phyloP scores from a whole-genome alignment of 208 protist genomes.

The Novymonas esmeraldas region DNA sequence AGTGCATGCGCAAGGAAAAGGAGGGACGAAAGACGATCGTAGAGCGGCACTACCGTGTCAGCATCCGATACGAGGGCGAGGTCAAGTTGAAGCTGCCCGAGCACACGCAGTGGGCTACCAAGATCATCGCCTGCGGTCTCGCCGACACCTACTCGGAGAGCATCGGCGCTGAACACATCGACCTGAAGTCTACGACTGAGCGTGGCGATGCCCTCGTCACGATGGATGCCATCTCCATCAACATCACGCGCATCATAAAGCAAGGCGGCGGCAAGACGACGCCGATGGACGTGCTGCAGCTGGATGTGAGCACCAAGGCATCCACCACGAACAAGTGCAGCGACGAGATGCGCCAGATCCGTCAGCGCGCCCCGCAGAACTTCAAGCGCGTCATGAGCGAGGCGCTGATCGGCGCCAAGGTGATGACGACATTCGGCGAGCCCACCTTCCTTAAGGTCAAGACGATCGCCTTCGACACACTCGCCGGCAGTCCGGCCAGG shows the following conservation, averaged over 20 bases:
- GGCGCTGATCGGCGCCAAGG: slow-evolving; percentile 16
- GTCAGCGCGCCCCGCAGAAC: slow-evolving; percentile 1
- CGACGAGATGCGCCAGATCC: slow-evolving; percentile 13
- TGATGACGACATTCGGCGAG: slow-evolving; percentile 29
- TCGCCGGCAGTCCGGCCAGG: slow-evolving; percentile 17
- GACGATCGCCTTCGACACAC: slow-evolving; percentile 20
- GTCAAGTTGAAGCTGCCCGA: slow-evolving; percentile 25
- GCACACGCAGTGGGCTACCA: slow-evolving; percentile 27
- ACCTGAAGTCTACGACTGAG: slow-evolving; percentile 20
- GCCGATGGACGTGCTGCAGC: slow-evolving; percentile 36
- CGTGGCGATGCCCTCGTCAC: slow-evolving; percentile 24
- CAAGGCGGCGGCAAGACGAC: not conserved
- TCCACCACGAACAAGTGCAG: slow-evolving; percentile 17
- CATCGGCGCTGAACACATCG: slow-evolving; percentile 26
- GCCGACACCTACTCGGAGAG: slow-evolving; percentile 23
- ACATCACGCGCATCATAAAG: slow-evolving; percentile 27
- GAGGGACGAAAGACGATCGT: slow-evolving; percentile 11
- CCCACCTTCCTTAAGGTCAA: slow-evolving; percentile 37
- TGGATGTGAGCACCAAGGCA: slow-evolving; percentile 34
- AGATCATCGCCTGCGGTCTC: slow-evolving; percentile 27
- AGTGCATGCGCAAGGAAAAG: slow-evolving; percentile 29
- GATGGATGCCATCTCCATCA: slow-evolving; percentile 37
- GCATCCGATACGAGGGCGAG: slow-evolving; percentile 22
- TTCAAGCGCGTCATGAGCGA: slow-evolving; percentile 12
- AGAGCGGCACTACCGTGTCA: slow-evolving; percentile 30